Evolutionary conservation across 2,329 filamentous ascomycete species (phyloP), one percentile per base, ranked within the genome.

Genomic region (Phaeosphaeria sp.): DNA sequence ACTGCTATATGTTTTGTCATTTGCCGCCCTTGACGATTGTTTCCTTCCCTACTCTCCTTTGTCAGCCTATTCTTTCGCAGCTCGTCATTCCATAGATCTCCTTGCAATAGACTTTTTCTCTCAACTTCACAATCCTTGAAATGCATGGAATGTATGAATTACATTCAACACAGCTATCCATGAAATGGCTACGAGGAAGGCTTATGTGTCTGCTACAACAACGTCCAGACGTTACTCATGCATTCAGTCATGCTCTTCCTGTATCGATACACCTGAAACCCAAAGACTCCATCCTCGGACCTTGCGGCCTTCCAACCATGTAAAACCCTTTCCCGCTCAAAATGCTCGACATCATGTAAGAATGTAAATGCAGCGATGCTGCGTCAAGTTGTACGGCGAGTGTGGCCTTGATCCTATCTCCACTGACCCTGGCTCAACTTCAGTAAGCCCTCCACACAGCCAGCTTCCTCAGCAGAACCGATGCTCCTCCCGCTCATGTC

Each of bases 391-490:
- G 17, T 24, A n/a, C 11, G 13, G 20, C 8, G n/a, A 5, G 4
- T 48, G 22, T 30, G 42, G 2, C 8, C 40, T 11, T 43, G n/a
- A 20, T 20, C 49, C 64, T 57, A 82, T 59, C 75, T 85, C 93
- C 93, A 97, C 72, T 92, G 92, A n/a, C 93, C 94, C 78, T 96
- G 91, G 69, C 92, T 96, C 46, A 98, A 82, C 50, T 91, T 94
- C 61, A 97, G 77, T 63, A 98, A 79, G n/a, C 92, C 92, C 53
- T 94, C 92, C 47, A 97, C 89, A 72, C 92, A 96, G 73, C 96
- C 92, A 75, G 96, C 83, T 73, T 97, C 94, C 57, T 82, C 81
- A 20, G 79, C 80, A 11, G 76, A 78, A 43, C 78, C 79, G 44
- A 77, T 67, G 46, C 73, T 78, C 72, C 89, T 89, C 8, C 87